phyloP scores from a whole-genome alignment of 495 filamentous ascomycete species.

The Haplographium delicatum region DNA sequence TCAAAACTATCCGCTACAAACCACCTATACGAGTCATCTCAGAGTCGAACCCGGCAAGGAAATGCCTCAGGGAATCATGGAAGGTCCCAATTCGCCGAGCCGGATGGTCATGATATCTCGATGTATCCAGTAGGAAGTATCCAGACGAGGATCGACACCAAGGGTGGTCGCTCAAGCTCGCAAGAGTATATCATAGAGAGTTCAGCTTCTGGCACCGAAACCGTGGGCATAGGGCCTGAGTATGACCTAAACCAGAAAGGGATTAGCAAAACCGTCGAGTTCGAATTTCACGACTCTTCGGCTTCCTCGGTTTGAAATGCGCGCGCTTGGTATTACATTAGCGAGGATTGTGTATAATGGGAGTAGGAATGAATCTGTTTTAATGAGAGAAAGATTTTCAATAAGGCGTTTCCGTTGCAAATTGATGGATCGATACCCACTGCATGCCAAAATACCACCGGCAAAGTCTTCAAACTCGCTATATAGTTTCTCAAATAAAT shows the following conservation, averaged over 20 bases:
- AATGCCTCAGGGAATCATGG: not conserved
- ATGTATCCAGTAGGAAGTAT: conserved; percentile 12
- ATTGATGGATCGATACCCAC: too few species aligned
- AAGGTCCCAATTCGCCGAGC: not conserved
- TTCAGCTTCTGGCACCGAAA: not conserved
- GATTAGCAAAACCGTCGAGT: conserved; percentile 23
- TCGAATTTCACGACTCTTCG: conserved; percentile 17
- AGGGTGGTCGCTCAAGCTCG: conserved; percentile 4
- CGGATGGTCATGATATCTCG: not conserved
- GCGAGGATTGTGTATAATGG: too few species aligned
- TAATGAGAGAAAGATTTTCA: too few species aligned
- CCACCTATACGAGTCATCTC: conserved; percentile 12
- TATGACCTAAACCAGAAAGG: not conserved
- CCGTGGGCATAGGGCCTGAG: not conserved
- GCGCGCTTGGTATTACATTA: too few species aligned
- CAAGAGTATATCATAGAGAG: conserved; percentile 12
- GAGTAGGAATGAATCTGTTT: too few species aligned
- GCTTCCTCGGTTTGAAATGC: too few species aligned
- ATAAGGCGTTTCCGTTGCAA: too few species aligned
- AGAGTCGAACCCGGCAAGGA: conserved; percentile 1
- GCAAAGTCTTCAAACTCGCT: too few species aligned
- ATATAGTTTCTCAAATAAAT: too few species aligned
- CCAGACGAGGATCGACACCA: conserved; percentile 7
- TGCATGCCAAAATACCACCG: too few species aligned
- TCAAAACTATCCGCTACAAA: conserved; percentile 17